Evolutionary conservation across 441 rosid genomes (phyloP).

Genomic region (Sinapis alba): DNA sequence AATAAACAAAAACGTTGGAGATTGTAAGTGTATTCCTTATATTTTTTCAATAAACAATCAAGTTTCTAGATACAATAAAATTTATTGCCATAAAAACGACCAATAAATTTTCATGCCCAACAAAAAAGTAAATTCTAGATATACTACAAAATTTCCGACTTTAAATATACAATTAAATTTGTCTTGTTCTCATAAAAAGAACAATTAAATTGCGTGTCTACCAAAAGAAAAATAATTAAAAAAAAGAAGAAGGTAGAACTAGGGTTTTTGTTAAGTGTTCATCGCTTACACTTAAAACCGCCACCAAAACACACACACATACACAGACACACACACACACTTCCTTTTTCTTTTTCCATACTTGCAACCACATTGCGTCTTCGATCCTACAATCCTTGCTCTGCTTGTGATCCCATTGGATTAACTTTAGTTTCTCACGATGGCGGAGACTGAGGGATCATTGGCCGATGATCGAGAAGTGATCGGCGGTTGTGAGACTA

Average conservation of each 20-base stretch:
- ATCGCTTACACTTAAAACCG: slow-evolving; percentile 5
- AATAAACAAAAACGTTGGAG: too few relatives aligned
- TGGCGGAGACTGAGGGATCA: slow-evolving; percentile 69
- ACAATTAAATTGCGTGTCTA: background rate
- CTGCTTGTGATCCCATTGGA: slow-evolving; percentile 9
- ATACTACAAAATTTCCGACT: background rate
- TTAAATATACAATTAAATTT: background rate
- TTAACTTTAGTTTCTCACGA: slow-evolving; percentile 43
- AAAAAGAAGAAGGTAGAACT: slow-evolving; percentile 16
- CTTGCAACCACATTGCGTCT: slow-evolving; percentile 30
- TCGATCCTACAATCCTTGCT: background rate
- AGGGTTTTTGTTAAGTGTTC: slow-evolving; percentile 32
- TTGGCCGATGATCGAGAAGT: slow-evolving; percentile 63
- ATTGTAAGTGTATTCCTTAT: too few relatives aligned
- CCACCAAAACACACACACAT: slow-evolving; percentile 20
- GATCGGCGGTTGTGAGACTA: slow-evolving; percentile 42
- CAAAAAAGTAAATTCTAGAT: background rate
- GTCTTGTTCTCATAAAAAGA: background rate
- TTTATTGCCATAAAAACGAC: background rate
- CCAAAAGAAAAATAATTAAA: background rate
- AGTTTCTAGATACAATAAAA: too few relatives aligned
- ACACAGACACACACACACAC: slow-evolving; percentile 1
- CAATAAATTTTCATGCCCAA: background rate
- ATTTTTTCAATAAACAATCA: too few relatives aligned
- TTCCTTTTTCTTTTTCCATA: slow-evolving; percentile 6